Conservation (phyloP, 768 basidiomycete genomes). For the Plicaturopsis crispa region DNA sequence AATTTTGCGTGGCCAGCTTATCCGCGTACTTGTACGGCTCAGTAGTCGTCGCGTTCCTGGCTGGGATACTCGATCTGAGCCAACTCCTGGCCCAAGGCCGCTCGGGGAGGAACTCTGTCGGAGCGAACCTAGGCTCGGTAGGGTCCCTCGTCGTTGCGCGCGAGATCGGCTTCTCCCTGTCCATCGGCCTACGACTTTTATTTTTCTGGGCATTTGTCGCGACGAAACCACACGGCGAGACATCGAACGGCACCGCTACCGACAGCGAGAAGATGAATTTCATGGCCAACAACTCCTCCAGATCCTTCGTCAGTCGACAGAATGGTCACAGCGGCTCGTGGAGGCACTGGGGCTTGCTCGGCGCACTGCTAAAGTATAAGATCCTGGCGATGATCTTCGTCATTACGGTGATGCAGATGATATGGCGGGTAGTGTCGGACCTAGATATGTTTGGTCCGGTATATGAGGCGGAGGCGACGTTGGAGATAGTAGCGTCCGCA, state of each 20-base stretch:
- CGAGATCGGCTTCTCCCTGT: conserved; percentile 51
- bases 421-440: conserved; percentile 46
- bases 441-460: conserved; percentile 33
- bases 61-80: conserved; percentile 54
- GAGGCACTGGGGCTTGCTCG: conserved; percentile 54
- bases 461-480: conserved; percentile 49
- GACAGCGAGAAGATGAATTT: conserved; percentile 10
- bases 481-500: conserved; percentile 51
- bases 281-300: conserved; percentile 10
- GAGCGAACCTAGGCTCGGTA: conserved; percentile 18
- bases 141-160: conserved; percentile 39
- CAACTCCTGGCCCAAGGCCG: conserved; percentile 38
- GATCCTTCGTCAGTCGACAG: too few relatives aligned
- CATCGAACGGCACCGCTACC: conserved; percentile 10
- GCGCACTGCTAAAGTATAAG: conserved; percentile 42
- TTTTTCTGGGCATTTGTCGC: conserved; percentile 67
- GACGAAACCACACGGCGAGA: conserved; percentile 43
- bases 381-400: conserved; percentile 36
- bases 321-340: conserved; percentile 51
- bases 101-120: conserved; percentile 15
- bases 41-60: conserved; percentile 51
- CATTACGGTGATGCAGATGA: conserved; percentile 49
- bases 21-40: conserved; percentile 48
- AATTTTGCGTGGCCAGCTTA: too few relatives aligned
- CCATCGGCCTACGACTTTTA: conserved; percentile 51